These are phyloP conservation scores for Ilyonectria mors-panacis DNA, from an alignment of 2,329 filamentous ascomycete species.

Conservation along the genomic window DNA sequence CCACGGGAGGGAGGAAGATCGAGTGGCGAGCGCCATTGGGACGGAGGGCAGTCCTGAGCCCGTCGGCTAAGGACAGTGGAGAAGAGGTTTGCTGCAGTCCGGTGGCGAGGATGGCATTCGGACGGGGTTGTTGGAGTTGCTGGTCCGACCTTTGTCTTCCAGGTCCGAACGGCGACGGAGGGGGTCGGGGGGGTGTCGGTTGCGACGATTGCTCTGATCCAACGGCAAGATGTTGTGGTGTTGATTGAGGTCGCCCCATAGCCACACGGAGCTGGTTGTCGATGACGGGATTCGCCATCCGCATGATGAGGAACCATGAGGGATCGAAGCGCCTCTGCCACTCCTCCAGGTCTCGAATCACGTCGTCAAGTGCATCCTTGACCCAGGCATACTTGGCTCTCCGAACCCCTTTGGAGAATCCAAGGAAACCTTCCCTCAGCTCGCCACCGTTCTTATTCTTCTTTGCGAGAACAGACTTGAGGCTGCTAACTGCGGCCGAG, in stretches of 20 bases:
- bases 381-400: conserved; percentile 16
- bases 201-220: background rate
- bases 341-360: conserved; percentile 16
- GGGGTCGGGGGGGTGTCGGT: background rate
- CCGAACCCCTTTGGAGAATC: conserved; percentile 6
- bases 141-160: background rate
- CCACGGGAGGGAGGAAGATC: conserved; percentile 14
- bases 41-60: conserved; percentile 18
- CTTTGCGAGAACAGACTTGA: conserved; percentile 13
- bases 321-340: conserved; percentile 25
- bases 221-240: background rate
- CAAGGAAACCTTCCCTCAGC: conserved; percentile 8
- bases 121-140: background rate
- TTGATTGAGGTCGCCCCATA: background rate
- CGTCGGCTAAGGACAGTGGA: conserved; percentile 12
- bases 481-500: conserved; percentile 1
- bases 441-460: conserved; percentile 1
- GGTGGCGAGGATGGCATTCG: background rate
- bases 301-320: conserved; percentile 28
- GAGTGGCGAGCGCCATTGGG: conserved; percentile 6
- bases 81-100: background rate
- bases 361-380: conserved; percentile 16
- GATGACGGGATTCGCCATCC: conserved; percentile 12
- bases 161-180: background rate
- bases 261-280: conserved; percentile 7